Evolutionary conservation across 495 filamentous ascomycete genomes (phyloP), one percentile per base, ranked within the genome.

Genomic region (Paragyromitra xinjiangensis): DNA sequence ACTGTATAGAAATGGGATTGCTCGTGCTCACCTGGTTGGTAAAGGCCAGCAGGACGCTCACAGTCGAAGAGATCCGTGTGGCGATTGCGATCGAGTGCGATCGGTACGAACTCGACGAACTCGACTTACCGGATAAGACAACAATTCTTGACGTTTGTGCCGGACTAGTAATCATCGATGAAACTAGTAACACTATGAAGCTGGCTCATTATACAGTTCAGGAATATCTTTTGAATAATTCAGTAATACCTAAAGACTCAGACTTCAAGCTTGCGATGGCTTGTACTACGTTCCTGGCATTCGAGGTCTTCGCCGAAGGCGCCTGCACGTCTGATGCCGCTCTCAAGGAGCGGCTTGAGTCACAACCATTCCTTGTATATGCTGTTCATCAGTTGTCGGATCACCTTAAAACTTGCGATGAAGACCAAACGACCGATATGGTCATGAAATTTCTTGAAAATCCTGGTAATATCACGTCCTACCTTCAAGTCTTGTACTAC

Each of bases 131-230:
- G 39, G 64, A 68, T 40, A 55, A n/a, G 16, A n/a, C 50, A 5
- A 68, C 55, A 62, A 44, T 75, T 0, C 50, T 61, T 19, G 50
- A 75, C 24, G 22, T 73, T 2, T 78, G 76, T 40, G 61, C 69
- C 7, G 71, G 76, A 11, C 42, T 78, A 26, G 63, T 78, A 19
- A 59, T 64, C 11, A 64, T 75, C 34, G 71, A 78, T 39, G 76
- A 68, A 19, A 67, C 40, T 2, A 75, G 64, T 53, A 26, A 67
- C 48, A 75, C 71, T 1, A 73, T 78, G 19, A 65, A 56, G 16
- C 66, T 78, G n/a, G 76, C 56, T 14, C 76, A 78, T 55, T 78
- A 68, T 14, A 75, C 76, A 1, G 69, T 75, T 39, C 58, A 78
- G 34, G 71, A 78, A 26, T 75, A 78, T 63, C 69, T 78, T 19